Evolutionary conservation across 306 rosid species (phyloP).

Genomic region (peach (Prunus persica)): DNA sequence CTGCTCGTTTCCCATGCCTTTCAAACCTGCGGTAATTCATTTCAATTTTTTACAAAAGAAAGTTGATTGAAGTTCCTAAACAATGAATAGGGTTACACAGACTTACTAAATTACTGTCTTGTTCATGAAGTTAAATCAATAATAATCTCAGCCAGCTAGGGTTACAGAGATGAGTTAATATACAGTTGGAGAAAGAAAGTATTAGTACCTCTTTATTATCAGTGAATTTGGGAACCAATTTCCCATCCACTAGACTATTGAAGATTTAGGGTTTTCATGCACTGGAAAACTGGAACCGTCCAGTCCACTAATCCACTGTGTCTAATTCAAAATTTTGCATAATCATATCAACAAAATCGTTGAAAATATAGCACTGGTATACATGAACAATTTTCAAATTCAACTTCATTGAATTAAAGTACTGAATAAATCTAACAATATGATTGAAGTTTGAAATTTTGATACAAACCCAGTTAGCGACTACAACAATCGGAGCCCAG

Average conservation of each 20-base stretch:
- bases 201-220: slow-evolving; percentile 59
- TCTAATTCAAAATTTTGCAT: not conserved
- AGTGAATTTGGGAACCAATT: slow-evolving; percentile 73
- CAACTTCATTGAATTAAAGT: too few species aligned
- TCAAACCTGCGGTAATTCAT: not conserved
- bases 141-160: not conserved
- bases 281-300: not conserved
- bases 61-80: not conserved
- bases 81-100: not conserved
- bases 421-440: too few species aligned
- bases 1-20: too few species aligned
- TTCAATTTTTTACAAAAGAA: not conserved
- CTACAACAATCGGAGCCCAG: too few species aligned
- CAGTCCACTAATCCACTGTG: not conserved
- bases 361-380: too few species aligned
- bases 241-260: not conserved
- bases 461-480: too few species aligned
- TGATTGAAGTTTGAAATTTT: too few species aligned
- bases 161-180: not conserved
- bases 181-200: not conserved
- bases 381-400: too few species aligned
- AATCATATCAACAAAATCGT: too few species aligned
- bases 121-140: not conserved
- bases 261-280: not conserved
- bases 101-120: not conserved